Evolutionary conservation across 129 eudicot genomes (phyloP).

Genomic region (Ambrosia trifida): DNA sequence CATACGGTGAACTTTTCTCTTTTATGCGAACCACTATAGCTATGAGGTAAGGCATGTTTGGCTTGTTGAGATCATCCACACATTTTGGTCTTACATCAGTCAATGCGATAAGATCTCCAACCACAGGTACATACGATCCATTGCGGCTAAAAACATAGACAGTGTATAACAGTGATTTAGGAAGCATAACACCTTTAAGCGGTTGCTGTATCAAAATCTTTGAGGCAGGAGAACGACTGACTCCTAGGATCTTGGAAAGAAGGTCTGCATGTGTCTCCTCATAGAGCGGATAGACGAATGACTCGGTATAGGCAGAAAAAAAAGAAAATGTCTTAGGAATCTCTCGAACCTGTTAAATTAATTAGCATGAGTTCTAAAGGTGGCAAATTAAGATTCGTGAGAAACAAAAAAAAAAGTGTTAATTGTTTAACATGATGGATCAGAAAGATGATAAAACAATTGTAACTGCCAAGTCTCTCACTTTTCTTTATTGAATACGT

Average conservation of each 20-base stretch:
- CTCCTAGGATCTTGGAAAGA: conserved; percentile 40
- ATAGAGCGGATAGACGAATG: conserved; percentile 46
- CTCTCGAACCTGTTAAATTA: conserved; percentile 16
- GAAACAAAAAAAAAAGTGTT: too few relatives aligned
- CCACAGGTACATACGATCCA: conserved; percentile 38
- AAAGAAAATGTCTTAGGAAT: conserved; percentile 53
- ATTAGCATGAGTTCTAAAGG: background rate
- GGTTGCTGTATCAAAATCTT: background rate
- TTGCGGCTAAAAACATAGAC: too few relatives aligned
- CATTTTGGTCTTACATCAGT: conserved; percentile 46
- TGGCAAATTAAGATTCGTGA: too few relatives aligned
- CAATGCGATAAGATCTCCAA: conserved; percentile 52
- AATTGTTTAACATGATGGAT: too few relatives aligned
- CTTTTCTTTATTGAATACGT: too few relatives aligned
- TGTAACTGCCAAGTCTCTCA: too few relatives aligned
- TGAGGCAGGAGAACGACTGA: conserved; percentile 31
- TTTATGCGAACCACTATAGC: conserved; percentile 29
- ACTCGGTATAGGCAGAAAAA: conserved; percentile 30
- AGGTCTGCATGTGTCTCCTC: conserved; percentile 70
- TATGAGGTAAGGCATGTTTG: conserved; percentile 30
- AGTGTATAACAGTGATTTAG: too few relatives aligned
- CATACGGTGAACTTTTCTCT: background rate
- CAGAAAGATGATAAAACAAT: too few relatives aligned
- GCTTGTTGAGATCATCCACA: conserved; percentile 46
- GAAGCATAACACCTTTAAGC: background rate